A percentile compares a stretch with the other conserved stretches of the same genome.
These are phyloP conservation scores for Aspergillus indologenus DNA, from an alignment of 495 filamentous ascomycete genomes.

Conservation along the genomic window DNA sequence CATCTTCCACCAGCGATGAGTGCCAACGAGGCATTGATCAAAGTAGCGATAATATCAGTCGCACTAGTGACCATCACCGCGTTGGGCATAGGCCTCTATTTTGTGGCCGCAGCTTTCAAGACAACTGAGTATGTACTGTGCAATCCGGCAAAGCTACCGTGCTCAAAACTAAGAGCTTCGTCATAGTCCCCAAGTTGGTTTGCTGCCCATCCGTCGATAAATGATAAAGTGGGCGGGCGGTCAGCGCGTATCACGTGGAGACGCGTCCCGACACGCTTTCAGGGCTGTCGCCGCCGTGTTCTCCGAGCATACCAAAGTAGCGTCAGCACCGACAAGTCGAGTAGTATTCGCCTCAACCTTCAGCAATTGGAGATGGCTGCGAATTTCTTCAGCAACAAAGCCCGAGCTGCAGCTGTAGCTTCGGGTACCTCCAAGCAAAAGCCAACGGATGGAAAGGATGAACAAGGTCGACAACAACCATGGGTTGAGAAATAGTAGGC, in stretches of 20 bases:
- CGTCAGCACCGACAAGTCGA: too few species aligned
- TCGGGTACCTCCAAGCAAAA: slow-evolving; percentile 46
- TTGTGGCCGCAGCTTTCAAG: not conserved
- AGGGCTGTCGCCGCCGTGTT: slow-evolving; percentile 17
- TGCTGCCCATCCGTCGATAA: not conserved
- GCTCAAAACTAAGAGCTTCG: not conserved
- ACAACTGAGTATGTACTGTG: not conserved
- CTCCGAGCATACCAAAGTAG: not conserved
- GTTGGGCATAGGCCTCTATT: not conserved
- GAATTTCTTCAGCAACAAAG: slow-evolving; percentile 94
- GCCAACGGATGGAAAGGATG: slow-evolving; percentile 59
- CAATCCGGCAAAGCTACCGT: not conserved
- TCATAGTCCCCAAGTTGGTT: not conserved
- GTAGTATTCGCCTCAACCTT: slow-evolving; percentile 1
- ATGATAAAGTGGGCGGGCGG: not conserved
- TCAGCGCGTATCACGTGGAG: slow-evolving; percentile 39
- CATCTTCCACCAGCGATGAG: not conserved
- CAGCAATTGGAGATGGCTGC: slow-evolving; percentile 41
- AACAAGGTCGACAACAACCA: slow-evolving; percentile 69
- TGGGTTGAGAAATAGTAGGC: slow-evolving; percentile 99
- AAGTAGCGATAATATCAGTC: not conserved
- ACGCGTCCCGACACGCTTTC: slow-evolving; percentile 33
- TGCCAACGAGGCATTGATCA: not conserved
- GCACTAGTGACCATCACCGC: not conserved
- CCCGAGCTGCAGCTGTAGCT: slow-evolving; percentile 75